phyloP scores from a whole-genome alignment of 169 alveolate species.

The Plasmodium vivax region DNA sequence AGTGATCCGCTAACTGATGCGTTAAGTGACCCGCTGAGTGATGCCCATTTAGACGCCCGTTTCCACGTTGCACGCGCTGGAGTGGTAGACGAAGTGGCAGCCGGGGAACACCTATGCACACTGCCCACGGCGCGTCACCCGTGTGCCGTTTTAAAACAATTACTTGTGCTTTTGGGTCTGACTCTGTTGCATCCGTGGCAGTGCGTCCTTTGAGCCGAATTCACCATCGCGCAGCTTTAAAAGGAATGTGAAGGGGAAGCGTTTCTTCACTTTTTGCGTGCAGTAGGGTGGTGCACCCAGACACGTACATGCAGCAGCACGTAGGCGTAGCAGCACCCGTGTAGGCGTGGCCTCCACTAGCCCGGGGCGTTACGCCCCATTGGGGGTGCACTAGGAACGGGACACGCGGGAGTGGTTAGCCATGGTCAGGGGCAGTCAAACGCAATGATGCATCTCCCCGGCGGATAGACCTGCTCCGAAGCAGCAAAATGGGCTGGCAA shows the following conservation, averaged over 20 bases:
- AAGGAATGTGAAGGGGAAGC: slow-evolving; percentile 5
- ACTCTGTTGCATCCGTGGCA: slow-evolving; percentile 85
- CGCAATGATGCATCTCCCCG: not conserved
- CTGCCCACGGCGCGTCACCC: not conserved
- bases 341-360: not conserved
- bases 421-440: not conserved
- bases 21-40: no score
- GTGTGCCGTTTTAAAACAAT: not conserved
- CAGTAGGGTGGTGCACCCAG: not conserved
- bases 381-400: not conserved
- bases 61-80: not conserved
- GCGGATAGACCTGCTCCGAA: not conserved
- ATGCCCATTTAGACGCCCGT: not conserved
- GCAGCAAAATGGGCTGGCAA: not conserved
- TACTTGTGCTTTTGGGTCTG: slow-evolving; percentile 76
- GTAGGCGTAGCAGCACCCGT: not conserved
- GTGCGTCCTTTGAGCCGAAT: slow-evolving; percentile 84
- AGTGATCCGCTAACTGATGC: no score
- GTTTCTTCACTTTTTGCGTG: slow-evolving; percentile 4
- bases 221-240: slow-evolving; percentile 83
- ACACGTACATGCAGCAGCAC: not conserved
- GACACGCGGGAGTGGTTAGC: not conserved
- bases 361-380: not conserved
- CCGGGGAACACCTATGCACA: not conserved
- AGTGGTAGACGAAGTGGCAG: not conserved